A percentile compares a stretch with the other conserved stretches of the same genome.
These are phyloP conservation scores for Hypericum perforatum DNA, from an alignment of 345 rosid genomes.

Conservation along the genomic window DNA sequence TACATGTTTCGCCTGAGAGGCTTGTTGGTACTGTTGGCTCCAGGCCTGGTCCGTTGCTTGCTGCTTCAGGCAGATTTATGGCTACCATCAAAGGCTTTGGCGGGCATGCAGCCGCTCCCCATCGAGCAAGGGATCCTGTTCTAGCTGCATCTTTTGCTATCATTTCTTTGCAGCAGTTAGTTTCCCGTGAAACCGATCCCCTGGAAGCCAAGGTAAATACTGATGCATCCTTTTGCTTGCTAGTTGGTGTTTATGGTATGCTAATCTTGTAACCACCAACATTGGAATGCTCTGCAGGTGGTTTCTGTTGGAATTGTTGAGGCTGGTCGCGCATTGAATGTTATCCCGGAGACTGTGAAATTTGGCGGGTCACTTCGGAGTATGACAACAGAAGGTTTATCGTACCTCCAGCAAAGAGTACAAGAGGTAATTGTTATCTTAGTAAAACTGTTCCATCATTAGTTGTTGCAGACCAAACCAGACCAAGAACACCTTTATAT, in stretches of 20 bases:
- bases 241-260: too few relatives aligned
- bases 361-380: constrained; percentile 47
- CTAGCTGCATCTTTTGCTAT: constrained; percentile 36
- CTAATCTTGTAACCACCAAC: too few relatives aligned
- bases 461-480: too few relatives aligned
- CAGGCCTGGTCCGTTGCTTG: constrained; percentile 45
- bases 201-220: constrained; percentile 28
- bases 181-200: constrained; percentile 56
- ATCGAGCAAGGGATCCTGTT: constrained; percentile 32
- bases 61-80: constrained; percentile 32
- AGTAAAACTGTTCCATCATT: too few relatives aligned
- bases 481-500: too few relatives aligned
- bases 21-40: constrained; percentile 37
- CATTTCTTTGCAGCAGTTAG: constrained; percentile 40
- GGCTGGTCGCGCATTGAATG: constrained; percentile 33
- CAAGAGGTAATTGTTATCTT: constrained; percentile 36
- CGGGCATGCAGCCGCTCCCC: constrained; percentile 45
- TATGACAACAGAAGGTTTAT: constrained; percentile 32
- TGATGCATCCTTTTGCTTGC: too few relatives aligned
- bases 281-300: constrained; percentile 3
- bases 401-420: constrained; percentile 30
- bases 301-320: constrained; percentile 31
- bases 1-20: constrained; percentile 31
- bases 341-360: constrained; percentile 34
- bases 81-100: constrained; percentile 34